Base-by-base conservation (phyloP, 2,329 filamentous ascomycete species). In the Aspergillus sp. region DNA sequence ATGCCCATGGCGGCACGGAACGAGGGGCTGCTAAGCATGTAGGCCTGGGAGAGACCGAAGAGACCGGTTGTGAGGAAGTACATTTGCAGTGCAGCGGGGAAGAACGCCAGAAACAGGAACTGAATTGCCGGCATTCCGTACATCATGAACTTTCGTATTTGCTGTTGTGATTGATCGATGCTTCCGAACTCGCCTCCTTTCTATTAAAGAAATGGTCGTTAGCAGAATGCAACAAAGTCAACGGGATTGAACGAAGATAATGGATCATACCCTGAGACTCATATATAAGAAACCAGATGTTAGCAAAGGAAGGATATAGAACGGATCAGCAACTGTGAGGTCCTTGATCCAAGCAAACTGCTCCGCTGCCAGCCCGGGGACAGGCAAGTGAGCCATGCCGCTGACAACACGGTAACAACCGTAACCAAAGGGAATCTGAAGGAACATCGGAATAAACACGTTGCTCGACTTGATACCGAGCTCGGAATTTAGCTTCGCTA, bases 321-420 rank as follows among this genome's bases (percentile, higher is more conserved):
- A 88, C 0, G 95, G 93, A 73, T 99, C 95, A 2, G 84, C 73
- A 21, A 86, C 70, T 0, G 91, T 88, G 61, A 99, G 75, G 72
- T 98, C 90, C 2, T 79, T 76, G 64, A 98, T 84, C 95, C 95
- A 99, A 41, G 87, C 76, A 37, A 87, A 76, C 3, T 90, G 88
- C 33, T 90, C 90, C 1, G 77, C 78, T 66, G 90, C 84, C 63
- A 98, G 74, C 1, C 86, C 88, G 0, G 93, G 93, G 5, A 97
- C 91, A 4, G 93, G 93, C 48, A 98, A 77, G 21, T 80, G 73
- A 1, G 85, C 75, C 89, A 96, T 96, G 64, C 82, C 87, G 53
- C 85, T 83, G 62, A 96, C 73, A 46, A 93, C 79, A 59, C 90
- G 86, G 80, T 93, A 98, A 59, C 89, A 87, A 66, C 92, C 91